Conservation (phyloP, 2,329 filamentous ascomycete species). For the Aspergillus fructus region DNA sequence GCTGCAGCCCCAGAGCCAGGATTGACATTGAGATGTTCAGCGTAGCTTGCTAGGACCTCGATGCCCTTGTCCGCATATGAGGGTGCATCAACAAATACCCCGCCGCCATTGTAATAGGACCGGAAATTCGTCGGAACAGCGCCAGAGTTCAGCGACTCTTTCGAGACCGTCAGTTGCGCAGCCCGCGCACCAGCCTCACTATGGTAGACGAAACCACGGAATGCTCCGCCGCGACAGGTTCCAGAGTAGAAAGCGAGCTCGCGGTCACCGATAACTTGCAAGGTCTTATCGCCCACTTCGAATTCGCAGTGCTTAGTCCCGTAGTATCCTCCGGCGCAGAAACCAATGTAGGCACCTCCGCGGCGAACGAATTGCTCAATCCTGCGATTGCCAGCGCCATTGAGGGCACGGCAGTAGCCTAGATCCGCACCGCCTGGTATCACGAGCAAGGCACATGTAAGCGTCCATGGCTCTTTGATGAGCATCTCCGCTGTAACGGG, state of each 20-base stretch:
- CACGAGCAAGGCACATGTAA: constrained; percentile 83
- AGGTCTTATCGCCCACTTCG: constrained; percentile 74
- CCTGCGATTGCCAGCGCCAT: constrained; percentile 80
- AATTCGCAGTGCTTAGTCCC: constrained; percentile 82
- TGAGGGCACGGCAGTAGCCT: constrained; percentile 82
- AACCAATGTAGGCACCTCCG: constrained; percentile 82
- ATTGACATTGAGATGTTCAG: constrained; percentile 72
- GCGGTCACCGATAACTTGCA: constrained; percentile 82
- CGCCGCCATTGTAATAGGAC: constrained; percentile 92
- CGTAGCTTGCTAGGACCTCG: constrained; percentile 79
- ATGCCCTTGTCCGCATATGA: constrained; percentile 64
- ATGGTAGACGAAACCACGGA: constrained; percentile 84
- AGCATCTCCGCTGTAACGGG: constrained; percentile 75
- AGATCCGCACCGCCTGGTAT: constrained; percentile 93
- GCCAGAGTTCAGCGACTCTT: constrained; percentile 55
- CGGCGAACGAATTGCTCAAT: constrained; percentile 83
- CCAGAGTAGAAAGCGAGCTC: constrained; percentile 90
- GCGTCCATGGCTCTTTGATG: constrained; percentile 86
- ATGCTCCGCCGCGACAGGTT: constrained; percentile 80
- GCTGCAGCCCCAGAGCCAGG: constrained; percentile 73
- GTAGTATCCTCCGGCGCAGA: constrained; percentile 96
- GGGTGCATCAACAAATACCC: constrained; percentile 81
- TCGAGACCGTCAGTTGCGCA: constrained; percentile 64
- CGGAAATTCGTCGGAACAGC: constrained; percentile 62
- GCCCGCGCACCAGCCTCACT: constrained; percentile 82